phyloP scores from a whole-genome alignment of 1,284 basidiomycete species.

The Neonothopanus nambi region DNA sequence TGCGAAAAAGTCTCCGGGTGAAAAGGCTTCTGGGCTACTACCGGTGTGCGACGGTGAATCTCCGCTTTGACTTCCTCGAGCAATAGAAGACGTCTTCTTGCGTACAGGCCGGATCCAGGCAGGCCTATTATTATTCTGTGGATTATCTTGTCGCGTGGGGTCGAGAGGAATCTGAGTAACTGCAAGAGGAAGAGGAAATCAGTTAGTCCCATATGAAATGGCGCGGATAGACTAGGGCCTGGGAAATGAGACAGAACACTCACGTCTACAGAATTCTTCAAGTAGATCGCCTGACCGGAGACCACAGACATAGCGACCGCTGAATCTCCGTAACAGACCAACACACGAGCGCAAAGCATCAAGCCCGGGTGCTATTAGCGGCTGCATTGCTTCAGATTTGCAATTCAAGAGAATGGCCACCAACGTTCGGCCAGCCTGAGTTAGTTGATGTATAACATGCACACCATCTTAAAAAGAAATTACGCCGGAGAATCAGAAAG shows the following conservation, averaged over 20 bases:
- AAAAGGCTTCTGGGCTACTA: constrained; percentile 65
- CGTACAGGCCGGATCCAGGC: constrained; percentile 87
- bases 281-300: constrained; percentile 86
- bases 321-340: constrained; percentile 75
- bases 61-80: constrained; percentile 29
- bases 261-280: constrained; percentile 89
- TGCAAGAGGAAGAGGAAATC: constrained; percentile 30
- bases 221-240: neutral
- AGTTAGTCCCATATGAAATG: neutral
- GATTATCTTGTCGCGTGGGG: constrained; percentile 50
- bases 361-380: constrained; percentile 76
- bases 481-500: constrained; percentile 12
- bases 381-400: constrained; percentile 65
- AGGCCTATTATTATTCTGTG: constrained; percentile 58
- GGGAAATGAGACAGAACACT: constrained; percentile 32
- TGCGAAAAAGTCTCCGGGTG: constrained; percentile 60
- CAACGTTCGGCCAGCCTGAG: constrained; percentile 88
- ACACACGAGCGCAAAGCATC: constrained; percentile 86
- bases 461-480: constrained; percentile 67
- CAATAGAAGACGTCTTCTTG: constrained; percentile 60
- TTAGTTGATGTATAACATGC: constrained; percentile 90
- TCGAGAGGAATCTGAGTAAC: constrained; percentile 89
- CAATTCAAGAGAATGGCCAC: constrained; percentile 83
- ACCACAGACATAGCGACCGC: constrained; percentile 83
- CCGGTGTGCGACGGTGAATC: constrained; percentile 38